Conservation (phyloP, 345 rosid species). For the Viola odorata region DNA sequence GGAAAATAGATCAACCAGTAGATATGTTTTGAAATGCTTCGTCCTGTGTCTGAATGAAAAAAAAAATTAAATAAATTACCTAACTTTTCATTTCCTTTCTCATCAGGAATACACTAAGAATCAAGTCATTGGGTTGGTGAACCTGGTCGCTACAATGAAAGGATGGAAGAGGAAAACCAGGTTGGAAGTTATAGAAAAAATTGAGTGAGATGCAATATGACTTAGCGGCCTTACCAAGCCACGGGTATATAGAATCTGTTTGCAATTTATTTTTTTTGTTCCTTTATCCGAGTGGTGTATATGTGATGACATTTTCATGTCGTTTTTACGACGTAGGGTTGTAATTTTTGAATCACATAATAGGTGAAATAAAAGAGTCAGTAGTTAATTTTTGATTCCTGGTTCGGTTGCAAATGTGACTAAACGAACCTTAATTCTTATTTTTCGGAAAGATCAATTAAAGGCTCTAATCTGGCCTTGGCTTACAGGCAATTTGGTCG, state of each 20-base stretch:
- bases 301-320: constrained; percentile 4
- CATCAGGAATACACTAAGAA: constrained; percentile 73
- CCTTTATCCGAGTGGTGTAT: constrained; percentile 10
- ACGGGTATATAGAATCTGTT: constrained; percentile 9
- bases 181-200: constrained; percentile 76
- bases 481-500: too few relatives aligned
- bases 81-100: background rate
- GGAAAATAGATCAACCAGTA: background rate
- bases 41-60: background rate
- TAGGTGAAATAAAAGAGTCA: constrained; percentile 12
- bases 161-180: constrained; percentile 96
- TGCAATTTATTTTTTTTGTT: background rate
- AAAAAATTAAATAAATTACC: background rate
- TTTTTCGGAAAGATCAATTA: too few relatives aligned
- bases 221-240: constrained; percentile 16
- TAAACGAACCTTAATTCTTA: too few relatives aligned
- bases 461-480: too few relatives aligned
- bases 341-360: constrained; percentile 30
- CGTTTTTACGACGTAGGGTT: constrained; percentile 18
- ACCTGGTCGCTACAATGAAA: constrained; percentile 87
- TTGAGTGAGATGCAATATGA: constrained; percentile 42
- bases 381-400: background rate
- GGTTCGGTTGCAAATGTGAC: background rate
- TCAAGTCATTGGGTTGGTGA: constrained; percentile 75
- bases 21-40: background rate